Conservation (phyloP, 306 rosid genomes). For the Malus domestica region DNA sequence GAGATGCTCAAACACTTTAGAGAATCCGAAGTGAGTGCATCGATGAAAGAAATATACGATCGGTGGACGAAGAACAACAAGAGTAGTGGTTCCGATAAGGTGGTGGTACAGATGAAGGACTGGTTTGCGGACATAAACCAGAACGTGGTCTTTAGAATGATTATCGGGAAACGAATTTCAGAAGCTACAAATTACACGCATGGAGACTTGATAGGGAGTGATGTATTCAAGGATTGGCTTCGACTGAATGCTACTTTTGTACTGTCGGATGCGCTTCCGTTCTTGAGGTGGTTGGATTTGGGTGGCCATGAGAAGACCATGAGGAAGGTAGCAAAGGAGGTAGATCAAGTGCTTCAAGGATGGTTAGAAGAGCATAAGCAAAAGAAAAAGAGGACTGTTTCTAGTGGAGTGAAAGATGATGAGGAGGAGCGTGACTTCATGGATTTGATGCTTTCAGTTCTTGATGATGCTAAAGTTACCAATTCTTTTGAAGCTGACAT, state of each 20-base stretch:
- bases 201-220: neutral
- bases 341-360: neutral
- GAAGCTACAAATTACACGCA: neutral
- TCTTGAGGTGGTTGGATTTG: neutral
- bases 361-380: slow-evolving; percentile 23
- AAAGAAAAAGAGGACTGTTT: neutral
- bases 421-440: slow-evolving; percentile 1
- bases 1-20: neutral
- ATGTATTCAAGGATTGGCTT: neutral
- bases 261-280: neutral
- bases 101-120: neutral
- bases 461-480: neutral
- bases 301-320: slow-evolving; percentile 7
- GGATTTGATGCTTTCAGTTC: slow-evolving; percentile 14
- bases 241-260: neutral
- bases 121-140: neutral
- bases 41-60: neutral
- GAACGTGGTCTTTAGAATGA: neutral
- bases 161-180: neutral
- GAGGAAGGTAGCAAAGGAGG: neutral
- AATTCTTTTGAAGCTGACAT: slow-evolving; percentile 5
- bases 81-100: neutral
- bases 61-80: neutral
- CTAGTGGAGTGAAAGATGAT: neutral
- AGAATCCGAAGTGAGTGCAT: neutral